Conservation (phyloP, 2,329 filamentous ascomycete genomes). For the Diaporthe vaccinii region DNA sequence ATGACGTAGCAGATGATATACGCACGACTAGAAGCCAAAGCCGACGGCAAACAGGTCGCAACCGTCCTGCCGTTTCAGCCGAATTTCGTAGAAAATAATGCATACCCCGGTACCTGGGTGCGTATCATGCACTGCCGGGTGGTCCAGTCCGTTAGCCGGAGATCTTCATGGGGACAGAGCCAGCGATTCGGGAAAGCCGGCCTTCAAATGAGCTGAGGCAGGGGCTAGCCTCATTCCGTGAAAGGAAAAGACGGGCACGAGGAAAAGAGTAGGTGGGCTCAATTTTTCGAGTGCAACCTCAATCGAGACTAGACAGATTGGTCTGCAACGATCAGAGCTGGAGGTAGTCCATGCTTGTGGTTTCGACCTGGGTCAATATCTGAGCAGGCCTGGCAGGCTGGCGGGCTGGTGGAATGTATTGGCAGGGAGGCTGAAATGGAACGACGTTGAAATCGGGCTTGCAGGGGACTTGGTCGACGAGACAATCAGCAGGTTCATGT, state of each 20-base stretch:
- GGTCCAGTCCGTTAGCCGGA: constrained; percentile 27
- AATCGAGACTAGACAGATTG: constrained; percentile 5
- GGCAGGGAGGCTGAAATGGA: constrained; percentile 34
- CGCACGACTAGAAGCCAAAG: constrained; percentile 18
- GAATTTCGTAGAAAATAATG: constrained; percentile 26
- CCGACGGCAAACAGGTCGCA: constrained; percentile 18
- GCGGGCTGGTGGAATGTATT: not conserved
- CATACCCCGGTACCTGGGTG: constrained; percentile 27
- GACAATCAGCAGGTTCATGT: constrained; percentile 9
- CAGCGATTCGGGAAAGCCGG: constrained; percentile 39
- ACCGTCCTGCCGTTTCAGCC: constrained; percentile 17
- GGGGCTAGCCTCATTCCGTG: constrained; percentile 30
- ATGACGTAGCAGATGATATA: constrained; percentile 13
- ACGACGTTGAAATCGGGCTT: constrained; percentile 33
- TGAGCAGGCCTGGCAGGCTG: not conserved
- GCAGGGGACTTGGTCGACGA: constrained; percentile 2
- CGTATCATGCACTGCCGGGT: constrained; percentile 29
- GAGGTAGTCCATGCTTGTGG: not conserved
- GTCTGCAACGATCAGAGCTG: constrained; percentile 1
- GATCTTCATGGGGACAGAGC: constrained; percentile 35
- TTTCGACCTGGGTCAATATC: constrained; percentile 10
- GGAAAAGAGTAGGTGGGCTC: constrained; percentile 12
- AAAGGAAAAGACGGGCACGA: constrained; percentile 35
- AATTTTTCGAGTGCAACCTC: not conserved
- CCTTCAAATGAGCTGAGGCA: constrained; percentile 25